Base-by-base conservation (phyloP, 192 early-diverging fungal species). In the Mortierella claussenii region DNA sequence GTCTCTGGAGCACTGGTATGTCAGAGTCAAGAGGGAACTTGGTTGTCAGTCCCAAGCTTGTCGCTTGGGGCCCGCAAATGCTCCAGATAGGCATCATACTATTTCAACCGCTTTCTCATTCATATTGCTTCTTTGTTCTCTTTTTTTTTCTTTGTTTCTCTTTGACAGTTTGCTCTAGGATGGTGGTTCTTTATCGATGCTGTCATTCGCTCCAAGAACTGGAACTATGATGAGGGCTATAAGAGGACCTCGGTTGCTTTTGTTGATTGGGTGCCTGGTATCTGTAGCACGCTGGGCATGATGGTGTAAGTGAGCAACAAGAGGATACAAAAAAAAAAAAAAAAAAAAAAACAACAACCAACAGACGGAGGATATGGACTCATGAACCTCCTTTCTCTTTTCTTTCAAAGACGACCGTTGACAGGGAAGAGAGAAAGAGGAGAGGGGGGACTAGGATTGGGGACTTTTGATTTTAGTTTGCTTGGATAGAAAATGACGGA, bases 181-280 rank as follows among this genome's bases (percentile, higher is more conserved):
- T 88, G 87, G 87, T 88, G 87, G 87, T 80, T 83, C 37, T 88
- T 88, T 69, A 79, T 88, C 17, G 87, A 88, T 55, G 81, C 85
- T n/a, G 82, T 86, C 15, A 74, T 81, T 27, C 65, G 74, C 30
- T 80, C 85, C 31, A 76, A 76, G 54, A 76, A 76, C 65, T 76
- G 54, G 50, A 58, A 60, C 36, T 40, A 43, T 42, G 40, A 51
- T 26, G 42, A 67, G 0, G 47, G 69, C 8, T 50, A 53, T n/a
- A 63, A 76, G 30, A 42, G 58, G 12, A 65, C 80, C 13, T 56
- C 27, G 15, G 80, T 85, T 43, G 82, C 81, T n/a, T 85, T 88
- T 63, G 87, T 83, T 20, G 87, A 88, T 43, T 88, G 87, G 87
- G 80, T 85, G 18, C 80, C 82, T 31, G 87, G 87, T 28, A 85